Percentiles rank a stretch among this genome's conserved stretches.
Conservation (phyloP, 257 asterid species). For the Buddleja alternifolia region DNA sequence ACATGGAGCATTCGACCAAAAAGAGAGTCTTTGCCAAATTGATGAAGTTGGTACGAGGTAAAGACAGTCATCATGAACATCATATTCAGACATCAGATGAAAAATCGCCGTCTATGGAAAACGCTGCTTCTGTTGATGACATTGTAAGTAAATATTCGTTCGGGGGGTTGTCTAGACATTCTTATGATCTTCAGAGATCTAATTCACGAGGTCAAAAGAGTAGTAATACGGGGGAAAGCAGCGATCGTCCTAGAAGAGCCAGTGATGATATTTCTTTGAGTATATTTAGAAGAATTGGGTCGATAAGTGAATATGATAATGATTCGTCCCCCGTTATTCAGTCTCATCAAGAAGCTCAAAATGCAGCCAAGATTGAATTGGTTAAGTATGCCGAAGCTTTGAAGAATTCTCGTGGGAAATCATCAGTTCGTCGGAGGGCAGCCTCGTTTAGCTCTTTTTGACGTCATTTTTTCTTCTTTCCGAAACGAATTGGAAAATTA, state of each 20-base stretch:
- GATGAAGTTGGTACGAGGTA: constrained; percentile 60
- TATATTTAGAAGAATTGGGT: constrained; percentile 42
- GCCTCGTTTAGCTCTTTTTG: constrained; percentile 58
- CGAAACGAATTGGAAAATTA: neutral
- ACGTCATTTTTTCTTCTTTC: constrained; percentile 2
- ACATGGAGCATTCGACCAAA: constrained; percentile 39
- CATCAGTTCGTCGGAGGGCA: constrained; percentile 49
- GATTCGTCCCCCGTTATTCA: constrained; percentile 23
- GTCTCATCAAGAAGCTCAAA: constrained; percentile 43
- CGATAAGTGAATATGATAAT: constrained; percentile 32
- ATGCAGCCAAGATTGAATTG: constrained; percentile 55
- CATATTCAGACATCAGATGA: constrained; percentile 33
- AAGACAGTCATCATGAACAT: constrained; percentile 33
- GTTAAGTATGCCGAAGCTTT: constrained; percentile 80
- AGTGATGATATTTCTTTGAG: constrained; percentile 49
- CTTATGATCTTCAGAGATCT: constrained; percentile 52
- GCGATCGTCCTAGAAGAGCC: constrained; percentile 37
- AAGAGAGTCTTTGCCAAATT: constrained; percentile 61
- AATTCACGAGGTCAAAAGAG: constrained; percentile 42
- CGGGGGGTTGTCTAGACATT: constrained; percentile 46
- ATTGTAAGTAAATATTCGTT: constrained; percentile 43
- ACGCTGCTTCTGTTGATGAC: constrained; percentile 37
- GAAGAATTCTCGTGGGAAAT: constrained; percentile 48
- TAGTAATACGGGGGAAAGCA: constrained; percentile 37
- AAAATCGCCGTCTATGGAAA: constrained; percentile 33